A percentile compares a stretch with the other conserved stretches of the same genome.
These are phyloP conservation scores for Vigna nakashimae DNA, from an alignment of 306 rosid genomes.

Conservation along the genomic window DNA sequence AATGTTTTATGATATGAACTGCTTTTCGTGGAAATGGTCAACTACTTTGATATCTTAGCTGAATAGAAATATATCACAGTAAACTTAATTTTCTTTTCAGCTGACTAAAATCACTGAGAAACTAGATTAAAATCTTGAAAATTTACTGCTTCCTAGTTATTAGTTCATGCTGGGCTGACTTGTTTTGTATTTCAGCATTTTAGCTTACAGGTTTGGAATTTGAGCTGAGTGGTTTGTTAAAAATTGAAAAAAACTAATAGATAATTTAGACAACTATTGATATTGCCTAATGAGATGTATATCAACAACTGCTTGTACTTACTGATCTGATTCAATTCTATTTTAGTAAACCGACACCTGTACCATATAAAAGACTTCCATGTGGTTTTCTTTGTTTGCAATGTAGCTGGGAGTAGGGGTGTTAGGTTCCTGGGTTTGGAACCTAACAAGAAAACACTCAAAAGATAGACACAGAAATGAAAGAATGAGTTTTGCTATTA, in stretches of 20 bases:
- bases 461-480: too few relatives aligned
- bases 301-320: neutral
- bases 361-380: neutral
- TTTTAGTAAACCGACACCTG: neutral
- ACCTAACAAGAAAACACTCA: too few relatives aligned
- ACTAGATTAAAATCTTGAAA: constrained; percentile 10
- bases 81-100: neutral
- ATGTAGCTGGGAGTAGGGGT: too few relatives aligned
- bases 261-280: neutral
- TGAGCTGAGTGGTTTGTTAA: constrained; percentile 14
- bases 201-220: neutral
- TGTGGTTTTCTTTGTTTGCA: neutral
- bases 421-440: too few relatives aligned
- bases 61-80: neutral
- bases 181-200: constrained; percentile 22
- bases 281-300: neutral
- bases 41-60: neutral
- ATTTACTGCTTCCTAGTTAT: neutral
- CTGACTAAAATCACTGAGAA: constrained; percentile 10
- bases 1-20: neutral
- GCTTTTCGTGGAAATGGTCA: neutral
- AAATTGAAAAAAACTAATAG: constrained; percentile 20
- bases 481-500: too few relatives aligned
- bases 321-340: constrained; percentile 10
- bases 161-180: constrained; percentile 11